Evolutionary conservation across 352 stramenopile species (phyloP), one percentile per base, ranked within the genome.

Genomic region (Achlya hypogyna): DNA sequence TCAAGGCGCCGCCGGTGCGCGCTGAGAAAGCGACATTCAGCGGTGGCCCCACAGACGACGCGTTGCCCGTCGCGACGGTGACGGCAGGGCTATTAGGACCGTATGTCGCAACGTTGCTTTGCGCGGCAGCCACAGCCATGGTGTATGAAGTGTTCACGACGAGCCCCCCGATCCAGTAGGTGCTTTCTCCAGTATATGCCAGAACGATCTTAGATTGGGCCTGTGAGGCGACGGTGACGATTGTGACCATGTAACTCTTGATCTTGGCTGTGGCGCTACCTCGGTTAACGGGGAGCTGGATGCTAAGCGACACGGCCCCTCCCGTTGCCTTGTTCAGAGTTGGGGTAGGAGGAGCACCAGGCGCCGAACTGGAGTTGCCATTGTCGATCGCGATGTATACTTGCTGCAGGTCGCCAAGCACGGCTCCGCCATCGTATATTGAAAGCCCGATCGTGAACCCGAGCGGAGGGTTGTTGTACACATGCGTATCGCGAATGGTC

Each of bases 401-500:
- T 5, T 43, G 38, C 12, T 42, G n/a, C 12, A 51, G 51, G 20
- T 23, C 34, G 18, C 58, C 58, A 3, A 65, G 29, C 18, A 51
- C 35, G 16, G 58, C 58, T 12, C 58, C 58, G 32, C 58, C 58
- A 32, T 32, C 22, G 29, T 43, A 65, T 27, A 53, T 53, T 12
- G 22, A n/a, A 18, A 65, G 35, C 14, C 25, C 22, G 5, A 65
- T 10, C 22, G 58, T 53, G 28, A 65, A 64, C 2, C 16, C 35
- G 28, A 53, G 25, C 4, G 5, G 8, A 1, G 58, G 58, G 23
- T 31, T 53, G 34, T 22, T 53, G 45, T 65, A 65, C 6, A 78
- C 62, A 6, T 75, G 74, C 62, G 88, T 80, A 40, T 88, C 88
- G 18, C 87, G 74, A 35, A 91, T 88, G 2, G 49, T 56, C 16